Conservation (phyloP, 148 eudicot species). For the Vaccinium myrtillus region DNA sequence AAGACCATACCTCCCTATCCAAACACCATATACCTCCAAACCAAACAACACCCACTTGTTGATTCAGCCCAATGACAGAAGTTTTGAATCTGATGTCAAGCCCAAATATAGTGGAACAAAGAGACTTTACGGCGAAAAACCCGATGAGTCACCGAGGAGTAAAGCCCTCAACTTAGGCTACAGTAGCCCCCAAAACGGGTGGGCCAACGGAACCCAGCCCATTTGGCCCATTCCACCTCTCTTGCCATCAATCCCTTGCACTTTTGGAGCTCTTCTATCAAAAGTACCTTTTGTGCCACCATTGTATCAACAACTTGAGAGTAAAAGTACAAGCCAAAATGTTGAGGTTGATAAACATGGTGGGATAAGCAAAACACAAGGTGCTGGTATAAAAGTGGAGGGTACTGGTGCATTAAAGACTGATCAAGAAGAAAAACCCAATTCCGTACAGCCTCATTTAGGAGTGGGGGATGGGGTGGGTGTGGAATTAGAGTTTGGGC, state of each 20-base stretch:
- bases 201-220: conserved; percentile 15
- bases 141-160: conserved; percentile 1
- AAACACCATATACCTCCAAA: conserved; percentile 24
- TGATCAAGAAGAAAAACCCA: conserved; percentile 22
- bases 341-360: conserved; percentile 5
- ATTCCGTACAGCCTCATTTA: conserved; percentile 22
- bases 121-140: conserved; percentile 21
- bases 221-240: conserved; percentile 46
- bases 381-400: conserved; percentile 22
- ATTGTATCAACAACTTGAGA: conserved; percentile 8
- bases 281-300: conserved; percentile 14
- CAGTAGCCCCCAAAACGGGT: conserved; percentile 24
- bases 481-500: conserved; percentile 22
- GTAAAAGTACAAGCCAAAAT: conserved; percentile 6
- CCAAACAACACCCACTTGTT: conserved; percentile 18
- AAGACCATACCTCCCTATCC: conserved; percentile 33
- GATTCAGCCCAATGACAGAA: conserved; percentile 17
- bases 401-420: conserved; percentile 18
- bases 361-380: neutral
- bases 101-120: conserved; percentile 23
- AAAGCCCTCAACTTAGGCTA: conserved; percentile 31
- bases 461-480: conserved; percentile 17
- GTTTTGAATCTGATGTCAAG: conserved; percentile 7
- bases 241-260: conserved; percentile 27
- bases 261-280: conserved; percentile 23